phyloP scores from a whole-genome alignment of 129 eudicot genomes.

The Ambrosia trifida region DNA sequence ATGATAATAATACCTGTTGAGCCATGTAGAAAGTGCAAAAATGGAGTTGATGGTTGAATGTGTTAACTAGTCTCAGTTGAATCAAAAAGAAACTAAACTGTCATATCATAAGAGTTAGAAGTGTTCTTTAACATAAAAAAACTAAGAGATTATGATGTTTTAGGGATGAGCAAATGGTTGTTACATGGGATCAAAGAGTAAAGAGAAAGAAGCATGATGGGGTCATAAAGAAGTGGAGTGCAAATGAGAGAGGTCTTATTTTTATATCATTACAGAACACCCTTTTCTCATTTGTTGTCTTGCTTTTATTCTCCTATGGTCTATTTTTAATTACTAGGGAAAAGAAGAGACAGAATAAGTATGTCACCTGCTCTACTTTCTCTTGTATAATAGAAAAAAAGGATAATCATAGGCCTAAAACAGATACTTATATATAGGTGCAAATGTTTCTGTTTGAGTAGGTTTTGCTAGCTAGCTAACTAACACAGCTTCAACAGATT shows the following conservation, averaged over 20 bases:
- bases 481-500: neutral
- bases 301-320: conserved; percentile 25
- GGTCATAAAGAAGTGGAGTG: conserved; percentile 34
- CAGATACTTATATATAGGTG: neutral
- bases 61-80: conserved; percentile 19
- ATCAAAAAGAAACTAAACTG: conserved; percentile 27
- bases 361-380: conserved; percentile 34
- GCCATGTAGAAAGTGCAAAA: conserved; percentile 31
- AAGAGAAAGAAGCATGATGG: conserved; percentile 35
- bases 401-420: neutral
- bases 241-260: conserved; percentile 27
- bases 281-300: conserved; percentile 35
- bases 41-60: conserved; percentile 26
- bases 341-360: conserved; percentile 25
- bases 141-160: conserved; percentile 13
- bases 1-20: conserved; percentile 32
- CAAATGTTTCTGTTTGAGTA: neutral
- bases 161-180: conserved; percentile 27
- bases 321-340: conserved; percentile 8
- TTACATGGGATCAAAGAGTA: conserved; percentile 31
- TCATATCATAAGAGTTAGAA: conserved; percentile 34
- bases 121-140: conserved; percentile 13
- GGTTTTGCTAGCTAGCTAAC: neutral
- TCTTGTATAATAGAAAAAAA: neutral
- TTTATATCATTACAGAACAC: conserved; percentile 31